Percentiles rank a stretch among this genome's conserved stretches.
These are phyloP conservation scores for Lentithecium fluviatile DNA, from an alignment of 495 filamentous ascomycete species.

Conservation along the genomic window DNA sequence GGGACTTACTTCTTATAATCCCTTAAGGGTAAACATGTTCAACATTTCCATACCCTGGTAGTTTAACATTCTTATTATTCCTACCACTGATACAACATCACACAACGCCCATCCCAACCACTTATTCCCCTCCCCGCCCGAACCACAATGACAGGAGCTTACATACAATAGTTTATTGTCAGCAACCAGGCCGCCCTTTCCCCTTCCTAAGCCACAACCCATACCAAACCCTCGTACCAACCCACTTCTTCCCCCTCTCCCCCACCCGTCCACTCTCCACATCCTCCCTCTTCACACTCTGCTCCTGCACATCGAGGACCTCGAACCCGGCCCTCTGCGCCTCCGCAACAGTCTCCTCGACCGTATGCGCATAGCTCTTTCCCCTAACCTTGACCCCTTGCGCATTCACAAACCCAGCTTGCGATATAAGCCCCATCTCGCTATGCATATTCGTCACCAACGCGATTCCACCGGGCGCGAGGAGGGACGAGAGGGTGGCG, in stretches of 20 bases:
- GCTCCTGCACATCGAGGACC: constrained; percentile 50
- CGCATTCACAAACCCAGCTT: constrained; percentile 66
- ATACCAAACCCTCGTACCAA: constrained; percentile 67
- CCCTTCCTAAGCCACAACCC: constrained; percentile 57
- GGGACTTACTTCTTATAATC: too few species aligned
- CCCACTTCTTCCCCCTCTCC: constrained; percentile 64
- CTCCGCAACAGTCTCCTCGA: constrained; percentile 56
- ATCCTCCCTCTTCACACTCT: constrained; percentile 53
- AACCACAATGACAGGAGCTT: too few species aligned
- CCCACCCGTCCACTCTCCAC: constrained; percentile 50
- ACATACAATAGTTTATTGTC: too few species aligned
- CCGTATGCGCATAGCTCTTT: constrained; percentile 58
- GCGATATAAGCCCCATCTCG: constrained; percentile 63
- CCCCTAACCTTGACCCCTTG: constrained; percentile 58
- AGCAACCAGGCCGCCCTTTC: too few species aligned
- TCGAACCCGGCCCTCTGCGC: constrained; percentile 56
- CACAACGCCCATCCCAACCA: too few species aligned
- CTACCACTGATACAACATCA: too few species aligned
- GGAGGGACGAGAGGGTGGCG: constrained; percentile 47
- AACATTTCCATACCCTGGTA: too few species aligned
- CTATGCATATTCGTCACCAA: constrained; percentile 74
- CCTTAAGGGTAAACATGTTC: too few species aligned
- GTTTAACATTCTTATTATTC: too few species aligned
- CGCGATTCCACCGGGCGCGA: constrained; percentile 54
- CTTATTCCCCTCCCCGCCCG: too few species aligned